Evolutionary conservation across 768 basidiomycete genomes (phyloP), one percentile per base, ranked within the genome.

Genomic region (Xanthoconium stramineum): DNA sequence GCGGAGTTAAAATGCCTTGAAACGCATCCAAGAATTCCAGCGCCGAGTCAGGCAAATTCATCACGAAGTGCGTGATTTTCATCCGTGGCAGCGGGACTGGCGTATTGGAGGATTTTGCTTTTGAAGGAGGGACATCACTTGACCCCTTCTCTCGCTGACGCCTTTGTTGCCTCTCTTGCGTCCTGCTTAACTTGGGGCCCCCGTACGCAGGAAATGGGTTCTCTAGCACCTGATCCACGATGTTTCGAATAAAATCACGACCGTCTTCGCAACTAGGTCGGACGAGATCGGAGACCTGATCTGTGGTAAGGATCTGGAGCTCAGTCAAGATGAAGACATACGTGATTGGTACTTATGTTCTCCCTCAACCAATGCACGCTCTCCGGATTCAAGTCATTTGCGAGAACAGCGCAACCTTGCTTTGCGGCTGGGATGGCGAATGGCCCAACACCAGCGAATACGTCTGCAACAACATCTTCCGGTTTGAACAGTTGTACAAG

Each of bases 401-500:
- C 95, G 37, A 95, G 74, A 0, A 98, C 91, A 5, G 83, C 85
- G 66, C 91, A 92, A 2, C 94, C 92, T 63, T 91, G 94, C 75
- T 85, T 94, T 1, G 88, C 96, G 3, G 96, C 90, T 4, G 97
- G 97, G 8, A 98, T 72, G 9, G 92, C 89, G 69, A 99, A 99
- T 0, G 97, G 97, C 2, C 97, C 97, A 3, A 99, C 95, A 14
- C 97, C 97, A 1, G 97, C 97, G 69, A 98, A 95, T 32, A 91
- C 94, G 68, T 99, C 97, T 4, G 85, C 94, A 24, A 98, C 72
- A 19, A 98, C 82, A 50, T 93, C 91, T 28, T 85, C 79, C 0
- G 85, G 82, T 29, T 79, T 69, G 73, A 98, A 95, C 36, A 78
- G 61, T 17, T 80, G 69, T 40, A 98, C 89, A 15, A 99, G 78